These are phyloP conservation scores for Cystobasidium tubakii DNA, from an alignment of 768 basidiomycete species.

Conservation along the genomic window DNA sequence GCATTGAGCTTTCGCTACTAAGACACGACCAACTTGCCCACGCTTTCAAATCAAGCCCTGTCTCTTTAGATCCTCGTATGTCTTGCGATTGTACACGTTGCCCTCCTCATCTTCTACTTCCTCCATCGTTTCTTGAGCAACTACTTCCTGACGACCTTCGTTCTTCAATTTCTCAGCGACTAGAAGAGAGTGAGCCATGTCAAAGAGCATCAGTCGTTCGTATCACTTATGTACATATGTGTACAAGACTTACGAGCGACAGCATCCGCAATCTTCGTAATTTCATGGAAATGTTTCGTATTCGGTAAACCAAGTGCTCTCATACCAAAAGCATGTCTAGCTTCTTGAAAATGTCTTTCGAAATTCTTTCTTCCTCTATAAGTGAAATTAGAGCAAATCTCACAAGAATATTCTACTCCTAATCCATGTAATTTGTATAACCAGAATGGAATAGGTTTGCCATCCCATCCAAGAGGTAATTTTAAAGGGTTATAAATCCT, in stretches of 20 bases:
- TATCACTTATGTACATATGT: background rate
- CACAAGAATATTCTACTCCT: conserved; percentile 95
- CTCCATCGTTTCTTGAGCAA: conserved; percentile 89
- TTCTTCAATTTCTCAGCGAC: conserved; percentile 96
- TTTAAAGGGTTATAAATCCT: conserved; percentile 97
- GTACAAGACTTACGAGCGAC: conserved; percentile 65
- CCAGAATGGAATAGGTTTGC: conserved; percentile 98
- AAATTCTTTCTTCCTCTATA: conserved; percentile 99
- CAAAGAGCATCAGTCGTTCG: background rate
- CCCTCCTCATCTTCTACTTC: conserved; percentile 98
- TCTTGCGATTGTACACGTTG: conserved; percentile 92
- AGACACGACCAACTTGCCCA: too few species aligned
- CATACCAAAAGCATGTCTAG: conserved; percentile 96
- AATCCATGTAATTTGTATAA: conserved; percentile 94
- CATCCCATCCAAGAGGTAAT: conserved; percentile 93
- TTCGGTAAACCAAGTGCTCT: conserved; percentile 92
- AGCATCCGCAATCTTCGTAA: conserved; percentile 93
- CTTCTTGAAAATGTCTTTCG: conserved; percentile 94
- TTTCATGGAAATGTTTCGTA: conserved; percentile 98
- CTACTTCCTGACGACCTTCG: conserved; percentile 90
- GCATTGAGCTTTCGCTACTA: too few species aligned
- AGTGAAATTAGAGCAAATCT: conserved; percentile 92
- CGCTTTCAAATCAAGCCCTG: conserved; percentile 44
- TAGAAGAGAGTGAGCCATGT: conserved; percentile 48
- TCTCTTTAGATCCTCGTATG: conserved; percentile 46